Percentiles rank a stretch among this genome's conserved stretches.
Evolutionary conservation across 495 filamentous ascomycete species (phyloP).

Genomic region (Tuber calosporum): DNA sequence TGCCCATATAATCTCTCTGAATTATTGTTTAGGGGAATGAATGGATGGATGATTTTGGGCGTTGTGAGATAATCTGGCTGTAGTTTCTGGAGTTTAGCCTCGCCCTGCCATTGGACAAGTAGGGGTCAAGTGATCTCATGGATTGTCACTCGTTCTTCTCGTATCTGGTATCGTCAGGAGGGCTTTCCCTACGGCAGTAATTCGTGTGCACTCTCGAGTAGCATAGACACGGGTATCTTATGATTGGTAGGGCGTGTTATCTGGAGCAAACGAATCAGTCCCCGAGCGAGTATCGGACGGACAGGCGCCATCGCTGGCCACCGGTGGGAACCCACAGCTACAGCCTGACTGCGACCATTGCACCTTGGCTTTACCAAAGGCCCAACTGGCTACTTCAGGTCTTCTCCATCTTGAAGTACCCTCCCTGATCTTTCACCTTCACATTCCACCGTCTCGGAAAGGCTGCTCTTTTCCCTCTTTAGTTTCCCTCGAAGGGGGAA

Average conservation of each 20-base stretch:
- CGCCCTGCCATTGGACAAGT: background rate
- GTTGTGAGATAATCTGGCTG: background rate
- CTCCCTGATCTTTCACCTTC: background rate
- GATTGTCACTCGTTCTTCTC: background rate
- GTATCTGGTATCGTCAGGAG: background rate
- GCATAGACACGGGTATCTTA: background rate
- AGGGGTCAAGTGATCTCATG: background rate
- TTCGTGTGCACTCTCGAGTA: background rate
- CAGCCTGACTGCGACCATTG: background rate
- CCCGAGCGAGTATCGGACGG: background rate
- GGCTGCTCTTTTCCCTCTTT: background rate
- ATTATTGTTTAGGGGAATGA: background rate
- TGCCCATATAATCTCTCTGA: background rate
- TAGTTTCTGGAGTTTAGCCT: background rate
- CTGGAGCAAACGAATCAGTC: background rate
- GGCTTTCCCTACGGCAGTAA: background rate
- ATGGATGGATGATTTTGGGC: background rate
- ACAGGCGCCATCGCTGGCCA: background rate
- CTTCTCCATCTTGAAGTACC: background rate
- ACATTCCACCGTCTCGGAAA: background rate
- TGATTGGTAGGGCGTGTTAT: background rate
- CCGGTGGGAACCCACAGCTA: too few relatives aligned
- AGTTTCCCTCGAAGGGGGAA: background rate
- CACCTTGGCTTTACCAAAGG: background rate
- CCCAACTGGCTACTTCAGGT: background rate